Base-by-base conservation (phyloP, 2,329 filamentous ascomycete genomes). In the Colletotrichum siamense region DNA sequence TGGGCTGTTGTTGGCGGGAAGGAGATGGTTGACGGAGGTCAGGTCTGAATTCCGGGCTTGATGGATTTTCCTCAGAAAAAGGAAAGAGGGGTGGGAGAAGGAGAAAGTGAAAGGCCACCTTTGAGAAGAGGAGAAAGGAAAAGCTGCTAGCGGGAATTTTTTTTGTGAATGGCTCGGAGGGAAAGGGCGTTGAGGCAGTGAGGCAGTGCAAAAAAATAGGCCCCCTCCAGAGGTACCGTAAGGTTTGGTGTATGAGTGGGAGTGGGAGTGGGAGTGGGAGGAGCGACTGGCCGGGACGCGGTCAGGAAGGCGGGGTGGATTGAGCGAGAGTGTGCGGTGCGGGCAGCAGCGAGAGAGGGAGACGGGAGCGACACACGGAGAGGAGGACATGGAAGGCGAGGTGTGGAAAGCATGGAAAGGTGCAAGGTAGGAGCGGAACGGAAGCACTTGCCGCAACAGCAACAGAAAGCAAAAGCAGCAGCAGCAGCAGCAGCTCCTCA, bases 121-220 rank as follows among this genome's bases (percentile, higher is more conserved):
- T 70, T 55, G 75, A 76, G 57, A 64, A 63, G 52, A 67, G 59
- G 59, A 75, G 74, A 76, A 75, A 73, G 73, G 70, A 76, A 76
- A 63, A 69, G 22, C 49, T 71, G 68, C 49, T 76, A 76, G 73
- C 73, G 73, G 73, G 63, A 44, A 73, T 63, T 76, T 68, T 76
- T 63, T 64, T 69, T 62, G 59, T 64, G 73, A 65, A 73, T 68
- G 73, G 70, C 57, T 44, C 64, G 63, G 39, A 55, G 28, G 70
- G 64, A 73, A 65, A 76, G 70, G 73, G 73, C 73, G 73, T 76
- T 76, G 70, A 76, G 73, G 73, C 73, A 76, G 73, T 76, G 73
- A 76, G 73, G 73, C 73, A 76, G 73, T 76, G 73, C 73, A 76
- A 71, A 76, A 75, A 76, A 73, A 73, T 61, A 59, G 64, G 70